These are phyloP conservation scores for Diplodia sapinea DNA, from an alignment of 2,329 filamentous ascomycete species.

Conservation along the genomic window DNA sequence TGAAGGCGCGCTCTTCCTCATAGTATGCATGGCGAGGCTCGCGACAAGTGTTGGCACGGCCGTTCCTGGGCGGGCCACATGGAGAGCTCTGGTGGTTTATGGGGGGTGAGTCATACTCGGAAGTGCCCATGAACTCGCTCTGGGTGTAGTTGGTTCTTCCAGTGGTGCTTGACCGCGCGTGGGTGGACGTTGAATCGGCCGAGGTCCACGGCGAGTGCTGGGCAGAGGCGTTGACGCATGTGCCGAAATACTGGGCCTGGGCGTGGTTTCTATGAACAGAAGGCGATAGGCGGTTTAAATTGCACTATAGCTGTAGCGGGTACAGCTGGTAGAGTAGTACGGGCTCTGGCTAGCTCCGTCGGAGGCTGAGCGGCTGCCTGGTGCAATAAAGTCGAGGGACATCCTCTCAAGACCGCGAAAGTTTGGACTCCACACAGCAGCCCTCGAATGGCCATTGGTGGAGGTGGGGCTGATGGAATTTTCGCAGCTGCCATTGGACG, in stretches of 20 bases:
- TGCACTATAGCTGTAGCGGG: slow-evolving; percentile 15
- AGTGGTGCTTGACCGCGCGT: slow-evolving; percentile 18
- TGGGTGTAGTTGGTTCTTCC: slow-evolving; percentile 12
- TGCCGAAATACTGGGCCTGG: slow-evolving; percentile 1
- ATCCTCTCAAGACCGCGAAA: slow-evolving; percentile 26
- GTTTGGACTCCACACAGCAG: background rate
- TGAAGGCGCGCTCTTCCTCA: slow-evolving; percentile 29
- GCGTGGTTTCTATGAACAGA: background rate
- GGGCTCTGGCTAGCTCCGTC: background rate
- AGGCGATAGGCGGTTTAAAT: background rate
- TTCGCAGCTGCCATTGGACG: slow-evolving; percentile 10
- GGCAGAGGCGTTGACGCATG: background rate
- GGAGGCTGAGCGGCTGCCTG: too few relatives aligned
- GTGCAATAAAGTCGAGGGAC: slow-evolving; percentile 28
- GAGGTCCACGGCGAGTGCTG: slow-evolving; percentile 22
- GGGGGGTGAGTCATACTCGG: background rate
- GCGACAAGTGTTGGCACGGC: slow-evolving; percentile 9
- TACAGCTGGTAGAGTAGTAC: slow-evolving; percentile 2
- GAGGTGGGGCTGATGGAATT: background rate
- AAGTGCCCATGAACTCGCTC: background rate
- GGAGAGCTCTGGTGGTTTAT: background rate
- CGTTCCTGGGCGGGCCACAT: background rate
- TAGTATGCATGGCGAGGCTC: slow-evolving; percentile 26
- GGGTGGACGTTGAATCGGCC: background rate
- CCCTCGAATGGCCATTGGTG: background rate